Evolutionary conservation across 129 eudicot genomes (phyloP).

Genomic region (Solidago caesia): DNA sequence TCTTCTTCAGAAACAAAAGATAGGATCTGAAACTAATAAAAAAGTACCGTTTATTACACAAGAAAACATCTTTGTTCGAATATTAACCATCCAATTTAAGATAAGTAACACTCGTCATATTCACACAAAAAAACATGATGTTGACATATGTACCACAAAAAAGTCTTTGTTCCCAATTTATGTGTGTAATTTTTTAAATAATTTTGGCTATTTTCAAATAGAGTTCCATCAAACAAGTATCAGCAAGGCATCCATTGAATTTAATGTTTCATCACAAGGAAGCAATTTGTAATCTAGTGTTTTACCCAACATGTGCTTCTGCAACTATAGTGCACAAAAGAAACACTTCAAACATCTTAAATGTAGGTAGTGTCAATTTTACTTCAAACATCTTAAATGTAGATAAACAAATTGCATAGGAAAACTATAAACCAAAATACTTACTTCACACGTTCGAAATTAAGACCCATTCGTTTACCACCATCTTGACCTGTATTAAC

Average conservation of each 20-base stretch:
- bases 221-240: neutral
- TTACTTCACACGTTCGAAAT: slow-evolving; percentile 91
- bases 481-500: slow-evolving; percentile 80
- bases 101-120: no score
- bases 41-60: neutral
- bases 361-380: neutral
- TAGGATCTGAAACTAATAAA: neutral
- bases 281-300: neutral
- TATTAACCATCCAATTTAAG: slow-evolving; percentile 10
- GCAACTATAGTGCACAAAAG: neutral
- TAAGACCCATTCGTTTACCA: slow-evolving; percentile 88
- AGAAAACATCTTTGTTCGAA: neutral
- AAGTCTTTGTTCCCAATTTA: neutral
- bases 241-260: slow-evolving; percentile 2
- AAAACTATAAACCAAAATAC: slow-evolving; percentile 28
- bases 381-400: neutral
- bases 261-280: neutral
- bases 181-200: no score
- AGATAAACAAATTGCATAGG: neutral
- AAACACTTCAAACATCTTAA: neutral
- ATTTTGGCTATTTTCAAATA: neutral
- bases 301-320: neutral
- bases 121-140: no score
- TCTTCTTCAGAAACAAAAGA: neutral
- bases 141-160: no score